Percentiles rank a stretch among this genome's conserved stretches.
phyloP scores from a whole-genome alignment of 768 basidiomycete species.

The Cantharellus cinnabarinus region DNA sequence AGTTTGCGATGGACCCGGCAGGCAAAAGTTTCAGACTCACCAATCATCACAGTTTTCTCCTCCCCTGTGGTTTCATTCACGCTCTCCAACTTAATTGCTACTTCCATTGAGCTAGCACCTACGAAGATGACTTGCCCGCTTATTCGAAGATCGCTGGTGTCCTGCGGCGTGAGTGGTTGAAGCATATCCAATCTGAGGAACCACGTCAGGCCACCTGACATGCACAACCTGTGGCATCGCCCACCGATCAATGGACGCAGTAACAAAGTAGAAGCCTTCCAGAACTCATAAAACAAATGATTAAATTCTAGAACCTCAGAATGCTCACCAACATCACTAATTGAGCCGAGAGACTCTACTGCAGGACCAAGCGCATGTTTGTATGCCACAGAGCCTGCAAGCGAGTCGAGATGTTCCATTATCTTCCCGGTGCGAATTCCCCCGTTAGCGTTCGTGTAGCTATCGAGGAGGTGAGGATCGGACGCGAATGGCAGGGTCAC shows the following conservation, averaged over 20 bases:
- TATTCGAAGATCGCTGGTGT: slow-evolving; percentile 44
- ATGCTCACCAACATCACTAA: neutral
- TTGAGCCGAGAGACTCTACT: slow-evolving; percentile 27
- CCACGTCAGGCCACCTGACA: neutral
- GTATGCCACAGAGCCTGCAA: slow-evolving; percentile 72
- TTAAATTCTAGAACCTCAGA: too few species aligned
- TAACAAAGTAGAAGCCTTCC: slow-evolving; percentile 52
- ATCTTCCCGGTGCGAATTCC: slow-evolving; percentile 53
- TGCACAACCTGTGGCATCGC: neutral
- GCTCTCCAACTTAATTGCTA: slow-evolving; percentile 70
- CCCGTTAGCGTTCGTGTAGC: slow-evolving; percentile 50
- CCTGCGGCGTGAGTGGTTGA: slow-evolving; percentile 21
- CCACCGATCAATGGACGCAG: slow-evolving; percentile 61
- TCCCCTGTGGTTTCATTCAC: slow-evolving; percentile 23
- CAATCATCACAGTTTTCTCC: slow-evolving; percentile 46
- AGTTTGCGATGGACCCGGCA: neutral
- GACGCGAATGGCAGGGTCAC: slow-evolving; percentile 42
- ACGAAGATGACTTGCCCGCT: slow-evolving; percentile 69
- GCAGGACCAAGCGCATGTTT: slow-evolving; percentile 28
- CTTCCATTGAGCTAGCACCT: slow-evolving; percentile 60
- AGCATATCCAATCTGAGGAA: slow-evolving; percentile 42
- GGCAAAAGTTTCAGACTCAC: slow-evolving; percentile 17
- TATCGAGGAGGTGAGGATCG: slow-evolving; percentile 35
- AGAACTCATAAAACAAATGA: slow-evolving; percentile 23
- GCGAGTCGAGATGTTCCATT: slow-evolving; percentile 64